Percentiles rank a stretch among this genome's conserved stretches.
Conservation (phyloP, 2,329 filamentous ascomycete species). For the Mollisiaceae sp. region DNA sequence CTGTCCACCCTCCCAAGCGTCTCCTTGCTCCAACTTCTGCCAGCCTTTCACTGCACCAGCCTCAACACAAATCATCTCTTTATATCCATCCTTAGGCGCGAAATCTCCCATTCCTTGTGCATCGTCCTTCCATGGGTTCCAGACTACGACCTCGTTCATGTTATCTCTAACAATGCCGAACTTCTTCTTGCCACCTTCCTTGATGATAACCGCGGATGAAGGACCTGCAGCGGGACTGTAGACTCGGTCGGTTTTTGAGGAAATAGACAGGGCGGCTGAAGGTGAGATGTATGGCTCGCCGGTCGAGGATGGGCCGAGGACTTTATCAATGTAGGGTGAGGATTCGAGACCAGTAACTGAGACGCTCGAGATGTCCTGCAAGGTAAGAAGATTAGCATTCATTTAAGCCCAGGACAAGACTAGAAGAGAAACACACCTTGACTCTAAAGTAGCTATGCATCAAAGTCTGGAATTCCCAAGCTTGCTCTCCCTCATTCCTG, state of each 20-base stretch:
- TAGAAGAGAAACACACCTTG: slow-evolving; percentile 59
- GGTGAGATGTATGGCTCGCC: slow-evolving; percentile 68
- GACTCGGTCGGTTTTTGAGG: slow-evolving; percentile 83
- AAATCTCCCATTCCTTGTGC: slow-evolving; percentile 84
- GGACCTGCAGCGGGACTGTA: slow-evolving; percentile 75
- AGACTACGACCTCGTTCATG: slow-evolving; percentile 86
- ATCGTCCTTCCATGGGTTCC: slow-evolving; percentile 96
- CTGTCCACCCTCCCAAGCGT: slow-evolving; percentile 64
- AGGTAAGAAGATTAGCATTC: slow-evolving; percentile 10
- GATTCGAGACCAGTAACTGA: slow-evolving; percentile 77
- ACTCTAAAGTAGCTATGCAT: slow-evolving; percentile 90
- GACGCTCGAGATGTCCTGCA: slow-evolving; percentile 78
- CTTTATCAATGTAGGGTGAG: slow-evolving; percentile 83
- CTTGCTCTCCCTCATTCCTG: slow-evolving; percentile 79
- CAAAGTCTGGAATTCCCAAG: slow-evolving; percentile 90
- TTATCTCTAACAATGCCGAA: slow-evolving; percentile 84
- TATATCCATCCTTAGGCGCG: slow-evolving; percentile 85
- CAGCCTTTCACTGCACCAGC: slow-evolving; percentile 82
- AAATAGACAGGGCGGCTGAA: slow-evolving; percentile 65
- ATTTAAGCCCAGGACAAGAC: neutral
- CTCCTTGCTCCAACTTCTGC: slow-evolving; percentile 83
- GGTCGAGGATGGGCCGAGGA: slow-evolving; percentile 53
- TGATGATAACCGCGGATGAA: slow-evolving; percentile 61
- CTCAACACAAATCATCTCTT: slow-evolving; percentile 94
- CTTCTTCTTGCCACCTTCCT: slow-evolving; percentile 64